Conservation (phyloP, 1,284 basidiomycete genomes). For the Blastosporella zonata region DNA sequence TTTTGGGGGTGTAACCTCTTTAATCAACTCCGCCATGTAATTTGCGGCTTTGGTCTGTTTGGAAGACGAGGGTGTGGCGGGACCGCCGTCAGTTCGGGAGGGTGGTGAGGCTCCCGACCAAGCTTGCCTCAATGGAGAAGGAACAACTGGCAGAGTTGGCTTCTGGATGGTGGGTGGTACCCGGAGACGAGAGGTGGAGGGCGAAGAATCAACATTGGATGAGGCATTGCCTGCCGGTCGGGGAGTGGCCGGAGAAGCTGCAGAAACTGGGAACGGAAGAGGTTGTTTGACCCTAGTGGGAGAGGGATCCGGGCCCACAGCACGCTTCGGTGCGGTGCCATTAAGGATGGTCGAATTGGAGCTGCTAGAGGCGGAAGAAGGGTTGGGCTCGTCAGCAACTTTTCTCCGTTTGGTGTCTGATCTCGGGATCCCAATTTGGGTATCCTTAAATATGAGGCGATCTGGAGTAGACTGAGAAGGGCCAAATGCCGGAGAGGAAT, state of each 20-base stretch:
- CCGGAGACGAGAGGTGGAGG: constrained; percentile 38
- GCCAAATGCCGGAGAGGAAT: constrained; percentile 65
- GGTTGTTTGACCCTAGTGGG: constrained; percentile 21
- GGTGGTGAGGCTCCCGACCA: constrained; percentile 49
- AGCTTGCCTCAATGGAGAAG: constrained; percentile 67
- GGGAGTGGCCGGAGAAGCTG: constrained; percentile 25
- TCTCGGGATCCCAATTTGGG: constrained; percentile 36
- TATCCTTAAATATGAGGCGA: constrained; percentile 35
- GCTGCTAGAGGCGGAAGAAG: constrained; percentile 29
- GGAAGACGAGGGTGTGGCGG: constrained; percentile 22
- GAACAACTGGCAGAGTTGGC: constrained; percentile 55
- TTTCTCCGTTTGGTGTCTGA: constrained; percentile 60
- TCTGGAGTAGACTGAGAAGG: constrained; percentile 40
- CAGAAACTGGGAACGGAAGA: constrained; percentile 23
- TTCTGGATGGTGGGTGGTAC: constrained; percentile 40
- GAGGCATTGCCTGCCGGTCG: constrained; percentile 14
- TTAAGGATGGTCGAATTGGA: constrained; percentile 6
- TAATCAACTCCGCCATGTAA: constrained; percentile 64
- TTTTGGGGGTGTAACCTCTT: constrained; percentile 60
- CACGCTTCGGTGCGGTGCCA: constrained; percentile 11
- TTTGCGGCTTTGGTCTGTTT: constrained; percentile 60
- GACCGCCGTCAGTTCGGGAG: constrained; percentile 33
- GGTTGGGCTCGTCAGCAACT: constrained; percentile 44
- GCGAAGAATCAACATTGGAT: constrained; percentile 26
- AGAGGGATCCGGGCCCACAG: constrained; percentile 25